These are phyloP conservation scores for Salvia hispanica DNA, from an alignment of 257 asterid genomes.

Conservation along the genomic window DNA sequence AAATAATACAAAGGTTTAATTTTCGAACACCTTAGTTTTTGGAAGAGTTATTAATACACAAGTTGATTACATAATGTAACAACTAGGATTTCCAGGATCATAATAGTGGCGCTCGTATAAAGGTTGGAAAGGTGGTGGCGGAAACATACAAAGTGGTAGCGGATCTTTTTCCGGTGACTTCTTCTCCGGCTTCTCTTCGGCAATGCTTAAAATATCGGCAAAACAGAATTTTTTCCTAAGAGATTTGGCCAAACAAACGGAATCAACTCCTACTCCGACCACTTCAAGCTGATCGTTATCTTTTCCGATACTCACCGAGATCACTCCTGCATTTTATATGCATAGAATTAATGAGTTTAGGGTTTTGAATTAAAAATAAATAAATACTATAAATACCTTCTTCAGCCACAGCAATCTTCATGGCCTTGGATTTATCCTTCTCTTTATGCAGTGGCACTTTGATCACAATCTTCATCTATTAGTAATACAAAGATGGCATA, in stretches of 20 bases:
- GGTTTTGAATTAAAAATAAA: neutral
- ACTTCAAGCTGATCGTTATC: conserved; percentile 32
- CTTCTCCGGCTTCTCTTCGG: conserved; percentile 18
- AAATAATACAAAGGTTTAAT: no score
- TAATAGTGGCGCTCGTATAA: neutral
- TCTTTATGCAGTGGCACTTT: conserved; percentile 20
- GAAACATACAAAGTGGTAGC: neutral
- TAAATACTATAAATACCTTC: neutral
- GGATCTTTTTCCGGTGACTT: no score
- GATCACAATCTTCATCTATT: conserved; percentile 29
- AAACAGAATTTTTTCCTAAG: conserved; percentile 35
- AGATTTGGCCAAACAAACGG: conserved; percentile 32
- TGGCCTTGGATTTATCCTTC: conserved; percentile 30
- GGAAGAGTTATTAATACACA: no score
- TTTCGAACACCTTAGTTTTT: no score
- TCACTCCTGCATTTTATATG: conserved; percentile 28
- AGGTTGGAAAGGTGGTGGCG: neutral
- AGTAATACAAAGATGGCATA: neutral
- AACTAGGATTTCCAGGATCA: no score
- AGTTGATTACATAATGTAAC: no score
- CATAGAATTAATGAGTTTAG: no score
- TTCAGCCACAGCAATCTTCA: conserved; percentile 22
- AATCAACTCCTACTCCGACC: conserved; percentile 41
- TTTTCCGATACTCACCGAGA: conserved; percentile 25
- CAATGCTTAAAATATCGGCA: conserved; percentile 29